phyloP scores from a whole-genome alignment of 176 grass and related monocot species.

The Saccharum spontaneum region DNA sequence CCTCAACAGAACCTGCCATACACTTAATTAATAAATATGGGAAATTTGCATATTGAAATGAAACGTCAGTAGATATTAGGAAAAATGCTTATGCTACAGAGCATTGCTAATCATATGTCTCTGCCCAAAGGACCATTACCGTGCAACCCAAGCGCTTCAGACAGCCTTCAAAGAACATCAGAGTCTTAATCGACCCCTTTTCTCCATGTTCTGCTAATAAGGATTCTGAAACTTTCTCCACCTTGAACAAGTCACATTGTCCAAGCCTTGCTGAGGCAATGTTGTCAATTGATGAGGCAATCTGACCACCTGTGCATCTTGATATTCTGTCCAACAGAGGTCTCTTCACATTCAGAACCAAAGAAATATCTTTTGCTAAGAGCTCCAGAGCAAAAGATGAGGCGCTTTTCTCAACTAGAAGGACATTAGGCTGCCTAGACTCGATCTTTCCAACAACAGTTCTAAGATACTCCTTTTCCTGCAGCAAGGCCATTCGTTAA shows the following conservation, averaged over 20 bases:
- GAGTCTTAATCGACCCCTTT: slow-evolving; percentile 58
- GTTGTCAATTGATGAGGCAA: slow-evolving; percentile 77
- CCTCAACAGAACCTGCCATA: slow-evolving; percentile 65
- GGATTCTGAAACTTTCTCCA: slow-evolving; percentile 69
- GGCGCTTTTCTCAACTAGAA: slow-evolving; percentile 88
- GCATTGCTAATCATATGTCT: neutral
- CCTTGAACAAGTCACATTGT: slow-evolving; percentile 71
- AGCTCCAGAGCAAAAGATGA: slow-evolving; percentile 88
- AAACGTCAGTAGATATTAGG: neutral
- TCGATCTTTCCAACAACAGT: slow-evolving; percentile 69
- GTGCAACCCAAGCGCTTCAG: slow-evolving; percentile 81
- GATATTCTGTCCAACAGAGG: slow-evolving; percentile 84
- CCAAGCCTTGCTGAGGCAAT: slow-evolving; percentile 63
- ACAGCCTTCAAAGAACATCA: slow-evolving; percentile 99
- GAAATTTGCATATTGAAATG: slow-evolving; percentile 5
- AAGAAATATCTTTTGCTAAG: slow-evolving; percentile 81
- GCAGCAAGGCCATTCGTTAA: slow-evolving; percentile 32
- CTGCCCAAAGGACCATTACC: slow-evolving; percentile 50
- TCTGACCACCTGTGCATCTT: slow-evolving; percentile 82
- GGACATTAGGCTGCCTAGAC: slow-evolving; percentile 67
- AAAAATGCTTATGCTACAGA: neutral
- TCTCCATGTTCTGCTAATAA: slow-evolving; percentile 31
- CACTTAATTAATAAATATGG: slow-evolving; percentile 22
- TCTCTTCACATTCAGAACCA: slow-evolving; percentile 90
- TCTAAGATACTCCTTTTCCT: slow-evolving; percentile 79